These are phyloP conservation scores for Friedmanniomyces simplex DNA, from an alignment of 495 filamentous ascomycete genomes.

Conservation along the genomic window DNA sequence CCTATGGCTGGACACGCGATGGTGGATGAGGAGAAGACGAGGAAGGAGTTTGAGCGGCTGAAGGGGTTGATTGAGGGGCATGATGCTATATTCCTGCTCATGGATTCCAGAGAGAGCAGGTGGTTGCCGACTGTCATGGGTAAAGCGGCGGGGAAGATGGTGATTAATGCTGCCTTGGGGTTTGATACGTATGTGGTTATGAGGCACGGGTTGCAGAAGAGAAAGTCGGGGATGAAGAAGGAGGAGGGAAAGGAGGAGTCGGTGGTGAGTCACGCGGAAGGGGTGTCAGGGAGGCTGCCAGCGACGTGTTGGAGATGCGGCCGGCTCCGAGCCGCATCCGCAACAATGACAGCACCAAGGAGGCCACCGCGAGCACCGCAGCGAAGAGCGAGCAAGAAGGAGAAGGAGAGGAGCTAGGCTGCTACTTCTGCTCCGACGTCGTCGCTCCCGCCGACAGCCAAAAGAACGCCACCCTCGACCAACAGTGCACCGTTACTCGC, in stretches of 20 bases:
- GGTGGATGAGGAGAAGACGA: constrained; percentile 49
- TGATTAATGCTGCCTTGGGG: constrained; percentile 90
- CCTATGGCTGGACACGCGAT: constrained; percentile 94
- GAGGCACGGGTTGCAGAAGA: constrained; percentile 63
- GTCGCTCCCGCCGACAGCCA: constrained; percentile 71
- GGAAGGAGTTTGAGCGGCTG: constrained; percentile 63
- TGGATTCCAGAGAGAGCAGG: constrained; percentile 89
- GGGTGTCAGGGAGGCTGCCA: constrained; percentile 1
- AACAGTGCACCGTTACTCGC: constrained; percentile 95
- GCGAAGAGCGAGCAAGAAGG: not conserved
- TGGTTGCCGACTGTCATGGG: constrained; percentile 99
- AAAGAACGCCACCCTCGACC: constrained; percentile 64
- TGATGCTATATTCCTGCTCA: constrained; percentile 86
- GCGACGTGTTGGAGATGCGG: constrained; percentile 6
- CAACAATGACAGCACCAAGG: not conserved
- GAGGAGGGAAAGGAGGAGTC: constrained; percentile 12
- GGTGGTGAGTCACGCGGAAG: constrained; percentile 1
- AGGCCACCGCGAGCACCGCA: not conserved
- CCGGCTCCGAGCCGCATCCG: not conserved
- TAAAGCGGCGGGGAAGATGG: constrained; percentile 82
- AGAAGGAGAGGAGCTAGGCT: constrained; percentile 60
- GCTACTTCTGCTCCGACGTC: constrained; percentile 98
- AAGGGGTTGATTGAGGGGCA: constrained; percentile 70
- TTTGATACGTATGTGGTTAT: constrained; percentile 97
- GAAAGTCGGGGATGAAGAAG: not conserved